Base-by-base conservation (phyloP, 495 filamentous ascomycete species). In the Trichodelitschia bisporula region DNA sequence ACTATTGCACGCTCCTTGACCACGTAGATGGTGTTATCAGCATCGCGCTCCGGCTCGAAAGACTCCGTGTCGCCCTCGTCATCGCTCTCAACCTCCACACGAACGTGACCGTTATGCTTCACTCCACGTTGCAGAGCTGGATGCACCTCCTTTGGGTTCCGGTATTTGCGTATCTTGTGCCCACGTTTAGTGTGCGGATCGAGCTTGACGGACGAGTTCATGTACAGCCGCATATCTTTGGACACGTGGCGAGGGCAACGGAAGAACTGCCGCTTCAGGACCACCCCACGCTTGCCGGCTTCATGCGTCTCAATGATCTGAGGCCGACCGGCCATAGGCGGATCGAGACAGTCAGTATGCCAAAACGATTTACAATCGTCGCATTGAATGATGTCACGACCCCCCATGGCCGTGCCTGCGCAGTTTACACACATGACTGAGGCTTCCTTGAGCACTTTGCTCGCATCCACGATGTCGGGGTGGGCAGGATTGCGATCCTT, bases 341-440 rank as follows among this genome's bases (percentile, higher is more conserved):
- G 77, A 45, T 82, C 67, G 11, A 86, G 53, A 50, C 86, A 97
- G 51, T 95, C 84, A 11, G 93, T 54, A 52, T 97, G 86, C 68
- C 80, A 97, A 19, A 62, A 61, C 15, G 74, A 56, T 2, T 62
- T 61, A 46, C 86, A 97, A 38, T 68, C 72, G 41, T 77, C 77
- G 36, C 52, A 55, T 23, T 41, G 20, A 19, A 54, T 40, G 6
- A 29, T 29, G 6, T 6, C 6, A 11, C 64, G 52, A 41, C 52
- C 53, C 31, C 59, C 58, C 10, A 59, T 40, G 18, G 64, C 57
- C 14, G 65, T 59, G 36, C 57, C 59, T 27, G 68, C 56, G 49
- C 83, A 93, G 14, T 46, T 42, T 42, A 65, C 62, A 44, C 83
- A 93, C 21, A 82, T 52, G 29, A 80, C 64, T 1, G 60, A 37